Evolutionary conservation across 2,329 filamentous ascomycete genomes (phyloP).

Genomic region (Lecanicillium sp.): DNA sequence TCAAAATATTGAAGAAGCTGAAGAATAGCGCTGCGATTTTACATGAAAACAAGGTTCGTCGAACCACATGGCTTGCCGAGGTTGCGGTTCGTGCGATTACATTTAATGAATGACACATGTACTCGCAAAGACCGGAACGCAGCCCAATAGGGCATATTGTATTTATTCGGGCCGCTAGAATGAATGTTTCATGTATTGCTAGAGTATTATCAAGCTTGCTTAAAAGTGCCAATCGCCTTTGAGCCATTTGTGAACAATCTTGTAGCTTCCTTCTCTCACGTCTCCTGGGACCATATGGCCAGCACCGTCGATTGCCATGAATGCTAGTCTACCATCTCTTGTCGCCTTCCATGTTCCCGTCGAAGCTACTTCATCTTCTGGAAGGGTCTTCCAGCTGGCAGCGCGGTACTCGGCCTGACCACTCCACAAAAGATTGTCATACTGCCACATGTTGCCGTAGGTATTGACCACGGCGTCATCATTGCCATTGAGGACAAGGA

Average conservation of each 20-base stretch:
- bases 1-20: too few species aligned
- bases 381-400: conserved; percentile 14
- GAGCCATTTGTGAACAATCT: conserved; percentile 12
- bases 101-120: too few species aligned
- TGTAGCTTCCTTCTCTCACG: conserved; percentile 13
- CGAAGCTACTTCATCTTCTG: conserved; percentile 1
- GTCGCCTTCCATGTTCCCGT: conserved; percentile 11
- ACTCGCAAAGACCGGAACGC: too few species aligned
- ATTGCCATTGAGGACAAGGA: conserved; percentile 16
- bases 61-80: too few species aligned
- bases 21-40: too few species aligned
- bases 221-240: conserved; percentile 3
- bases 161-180: too few species aligned
- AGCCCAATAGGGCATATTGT: too few species aligned
- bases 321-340: conserved; percentile 10
- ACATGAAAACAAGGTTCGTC: too few species aligned
- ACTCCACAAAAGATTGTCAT: conserved; percentile 32
- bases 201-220: too few species aligned
- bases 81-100: too few species aligned
- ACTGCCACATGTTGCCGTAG: conserved; percentile 23
- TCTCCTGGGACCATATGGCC: conserved; percentile 15
- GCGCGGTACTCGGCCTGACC: conserved; percentile 32
- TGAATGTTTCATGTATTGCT: too few species aligned
- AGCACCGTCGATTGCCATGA: conserved; percentile 12
- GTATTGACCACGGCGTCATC: conserved; percentile 13